phyloP scores from a whole-genome alignment of 2,329 filamentous ascomycete genomes.

The Pestalotiopsis sp. region DNA sequence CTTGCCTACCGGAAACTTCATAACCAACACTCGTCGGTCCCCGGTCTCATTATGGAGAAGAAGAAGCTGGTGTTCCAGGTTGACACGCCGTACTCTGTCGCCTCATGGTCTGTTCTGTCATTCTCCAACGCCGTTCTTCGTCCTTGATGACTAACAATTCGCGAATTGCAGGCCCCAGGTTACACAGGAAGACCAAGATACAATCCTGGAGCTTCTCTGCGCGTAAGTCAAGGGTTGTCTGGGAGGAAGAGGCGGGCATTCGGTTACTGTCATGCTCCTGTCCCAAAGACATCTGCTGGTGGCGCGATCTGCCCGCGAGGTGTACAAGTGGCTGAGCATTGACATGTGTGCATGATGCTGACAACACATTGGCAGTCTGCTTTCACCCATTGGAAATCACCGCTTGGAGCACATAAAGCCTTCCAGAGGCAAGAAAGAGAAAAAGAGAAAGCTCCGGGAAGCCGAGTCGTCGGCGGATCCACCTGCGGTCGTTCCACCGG shows the following conservation, averaged over 20 bases:
- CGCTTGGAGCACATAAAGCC: conserved; percentile 51
- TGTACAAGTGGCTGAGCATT: neutral
- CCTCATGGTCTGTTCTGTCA: conserved; percentile 54
- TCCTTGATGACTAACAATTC: neutral
- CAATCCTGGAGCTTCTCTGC: conserved; percentile 67
- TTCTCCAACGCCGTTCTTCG: neutral
- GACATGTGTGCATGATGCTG: too few relatives aligned
- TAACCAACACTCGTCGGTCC: neutral
- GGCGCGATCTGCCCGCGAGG: neutral
- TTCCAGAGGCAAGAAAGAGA: conserved; percentile 63
- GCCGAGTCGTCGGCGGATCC: conserved; percentile 14
- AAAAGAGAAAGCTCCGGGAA: conserved; percentile 49
- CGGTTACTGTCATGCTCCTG: neutral
- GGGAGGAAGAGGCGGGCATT: neutral
- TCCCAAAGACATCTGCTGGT: neutral
- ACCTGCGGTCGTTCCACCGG: conserved; percentile 29
- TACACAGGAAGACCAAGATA: conserved; percentile 57
- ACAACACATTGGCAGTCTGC: conserved; percentile 45
- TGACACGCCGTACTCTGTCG: conserved; percentile 63
- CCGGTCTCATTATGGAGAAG: conserved; percentile 42
- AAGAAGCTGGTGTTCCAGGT: conserved; percentile 65
- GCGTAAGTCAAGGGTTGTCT: conserved; percentile 45
- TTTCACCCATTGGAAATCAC: conserved; percentile 64
- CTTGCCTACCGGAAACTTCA: neutral
- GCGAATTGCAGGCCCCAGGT: conserved; percentile 57